A percentile compares a stretch with the other conserved stretches of the same genome.
phyloP scores from a whole-genome alignment of 2,329 filamentous ascomycete genomes.

The Pochonia chlamydosporia region DNA sequence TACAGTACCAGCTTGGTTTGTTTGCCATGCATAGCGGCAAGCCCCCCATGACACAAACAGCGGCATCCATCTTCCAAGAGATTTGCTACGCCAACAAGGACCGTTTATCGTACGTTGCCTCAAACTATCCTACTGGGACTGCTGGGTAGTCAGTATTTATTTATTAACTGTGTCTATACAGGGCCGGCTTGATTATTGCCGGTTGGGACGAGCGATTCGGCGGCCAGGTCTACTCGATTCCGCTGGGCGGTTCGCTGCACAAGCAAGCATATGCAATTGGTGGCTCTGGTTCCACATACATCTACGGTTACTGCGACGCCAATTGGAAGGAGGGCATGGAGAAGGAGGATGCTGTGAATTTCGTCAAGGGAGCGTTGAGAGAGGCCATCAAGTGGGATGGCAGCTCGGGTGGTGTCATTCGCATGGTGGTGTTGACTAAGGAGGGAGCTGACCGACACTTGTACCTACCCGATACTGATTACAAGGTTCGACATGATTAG shows the following conservation, averaged over 20 bases:
- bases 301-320: slow-evolving; percentile 97
- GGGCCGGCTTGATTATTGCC: slow-evolving; percentile 96
- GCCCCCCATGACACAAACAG: slow-evolving; percentile 87
- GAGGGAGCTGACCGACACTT: slow-evolving; percentile 88
- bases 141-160: neutral
- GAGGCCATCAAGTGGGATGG: slow-evolving; percentile 99
- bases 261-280: slow-evolving; percentile 95
- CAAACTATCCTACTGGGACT: neutral
- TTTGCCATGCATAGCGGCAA: slow-evolving; percentile 88
- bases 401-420: slow-evolving; percentile 95
- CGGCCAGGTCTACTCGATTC: slow-evolving; percentile 96
- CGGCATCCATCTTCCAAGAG: slow-evolving; percentile 94
- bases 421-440: slow-evolving; percentile 92
- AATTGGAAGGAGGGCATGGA: slow-evolving; percentile 96
- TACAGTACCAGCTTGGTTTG: slow-evolving; percentile 91
- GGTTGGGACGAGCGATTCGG: slow-evolving; percentile 94
- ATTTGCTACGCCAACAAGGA: slow-evolving; percentile 98
- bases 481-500: slow-evolving; percentile 65
- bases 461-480: slow-evolving; percentile 89
- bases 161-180: slow-evolving; percentile 30
- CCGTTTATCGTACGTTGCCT: slow-evolving; percentile 62
- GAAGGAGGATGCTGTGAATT: slow-evolving; percentile 81
- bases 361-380: slow-evolving; percentile 84
- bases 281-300: slow-evolving; percentile 96
- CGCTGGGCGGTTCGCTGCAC: slow-evolving; percentile 91